These are phyloP conservation scores for Favolaschia claudopus DNA, from an alignment of 768 basidiomycete species.

Conservation along the genomic window DNA sequence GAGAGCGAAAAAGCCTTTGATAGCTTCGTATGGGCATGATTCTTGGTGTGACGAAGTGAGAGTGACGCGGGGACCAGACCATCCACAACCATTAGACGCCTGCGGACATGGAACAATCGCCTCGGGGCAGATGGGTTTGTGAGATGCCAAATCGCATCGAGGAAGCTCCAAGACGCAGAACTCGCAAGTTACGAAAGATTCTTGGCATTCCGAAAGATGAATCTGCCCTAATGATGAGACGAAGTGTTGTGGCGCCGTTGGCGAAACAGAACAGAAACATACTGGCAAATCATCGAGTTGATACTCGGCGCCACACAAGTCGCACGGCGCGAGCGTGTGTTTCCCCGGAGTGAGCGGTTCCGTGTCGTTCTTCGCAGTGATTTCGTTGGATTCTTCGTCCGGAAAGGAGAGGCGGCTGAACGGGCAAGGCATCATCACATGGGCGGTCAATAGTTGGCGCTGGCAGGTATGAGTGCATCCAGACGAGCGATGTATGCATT, in stretches of 20 bases:
- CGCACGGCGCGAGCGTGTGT: slow-evolving; percentile 46
- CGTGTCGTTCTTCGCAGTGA: slow-evolving; percentile 54
- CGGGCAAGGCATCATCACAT: slow-evolving; percentile 68
- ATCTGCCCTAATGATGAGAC: slow-evolving; percentile 33
- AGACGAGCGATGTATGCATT: slow-evolving; percentile 65
- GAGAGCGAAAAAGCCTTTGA: slow-evolving; percentile 65
- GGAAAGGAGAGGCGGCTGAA: slow-evolving; percentile 63
- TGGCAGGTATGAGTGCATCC: slow-evolving; percentile 75
- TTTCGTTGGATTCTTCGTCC: slow-evolving; percentile 52
- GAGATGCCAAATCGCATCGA: slow-evolving; percentile 42
- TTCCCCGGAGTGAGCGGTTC: slow-evolving; percentile 47
- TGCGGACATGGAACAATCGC: slow-evolving; percentile 53
- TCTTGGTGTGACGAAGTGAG: slow-evolving; percentile 45
- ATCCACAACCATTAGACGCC: slow-evolving; percentile 57
- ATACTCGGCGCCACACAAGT: slow-evolving; percentile 44
- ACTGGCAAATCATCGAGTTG: slow-evolving; percentile 47
- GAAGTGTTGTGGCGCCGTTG: slow-evolving; percentile 5
- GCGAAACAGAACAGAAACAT: slow-evolving; percentile 24
- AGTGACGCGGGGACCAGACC: slow-evolving; percentile 53
- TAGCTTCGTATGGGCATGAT: slow-evolving; percentile 63
- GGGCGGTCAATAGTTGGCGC: slow-evolving; percentile 67
- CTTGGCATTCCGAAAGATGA: slow-evolving; percentile 49
- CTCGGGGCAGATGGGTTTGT: slow-evolving; percentile 48
- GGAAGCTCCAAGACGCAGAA: slow-evolving; percentile 48
- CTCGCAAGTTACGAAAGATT: slow-evolving; percentile 44